Conservation (phyloP, 2,329 filamentous ascomycete species). For the Phialocephala subalpina region DNA sequence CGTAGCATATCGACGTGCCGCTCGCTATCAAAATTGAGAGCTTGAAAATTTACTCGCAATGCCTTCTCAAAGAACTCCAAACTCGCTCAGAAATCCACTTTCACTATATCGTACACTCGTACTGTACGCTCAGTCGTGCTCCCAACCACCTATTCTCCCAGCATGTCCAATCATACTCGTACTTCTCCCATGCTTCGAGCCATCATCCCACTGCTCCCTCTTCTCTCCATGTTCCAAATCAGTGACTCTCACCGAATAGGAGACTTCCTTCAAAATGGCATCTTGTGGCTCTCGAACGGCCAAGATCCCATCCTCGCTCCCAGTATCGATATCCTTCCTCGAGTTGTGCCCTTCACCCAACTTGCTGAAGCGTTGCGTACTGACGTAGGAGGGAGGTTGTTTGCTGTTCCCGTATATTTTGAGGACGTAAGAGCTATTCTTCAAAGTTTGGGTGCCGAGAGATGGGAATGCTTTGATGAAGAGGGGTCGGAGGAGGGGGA, state of each 20-base stretch:
- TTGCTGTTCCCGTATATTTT: not conserved
- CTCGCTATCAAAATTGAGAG: no score
- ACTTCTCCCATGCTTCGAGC: not conserved
- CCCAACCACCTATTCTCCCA: not conserved
- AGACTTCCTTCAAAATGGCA: not conserved
- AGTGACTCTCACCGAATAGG: not conserved
- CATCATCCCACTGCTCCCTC: no score
- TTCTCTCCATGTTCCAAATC: not conserved
- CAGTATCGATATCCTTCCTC: not conserved
- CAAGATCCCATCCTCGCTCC: not conserved
- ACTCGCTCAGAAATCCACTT: no score
- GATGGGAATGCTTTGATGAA: slow-evolving; percentile 10
- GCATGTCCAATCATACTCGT: not conserved
- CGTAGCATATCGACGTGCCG: no score
- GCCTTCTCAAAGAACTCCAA: no score
- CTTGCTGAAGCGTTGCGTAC: not conserved
- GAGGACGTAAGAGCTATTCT: not conserved
- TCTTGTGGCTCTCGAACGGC: not conserved
- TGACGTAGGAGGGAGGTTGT: not conserved
- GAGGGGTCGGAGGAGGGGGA: slow-evolving; percentile 31
- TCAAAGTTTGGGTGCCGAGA: not conserved
- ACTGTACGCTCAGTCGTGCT: not conserved
- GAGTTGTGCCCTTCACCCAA: not conserved
- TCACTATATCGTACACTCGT: not conserved
- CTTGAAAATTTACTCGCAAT: not conserved